These are phyloP conservation scores for Cyathus striatus DNA, from an alignment of 768 basidiomycete genomes.

Conservation along the genomic window DNA sequence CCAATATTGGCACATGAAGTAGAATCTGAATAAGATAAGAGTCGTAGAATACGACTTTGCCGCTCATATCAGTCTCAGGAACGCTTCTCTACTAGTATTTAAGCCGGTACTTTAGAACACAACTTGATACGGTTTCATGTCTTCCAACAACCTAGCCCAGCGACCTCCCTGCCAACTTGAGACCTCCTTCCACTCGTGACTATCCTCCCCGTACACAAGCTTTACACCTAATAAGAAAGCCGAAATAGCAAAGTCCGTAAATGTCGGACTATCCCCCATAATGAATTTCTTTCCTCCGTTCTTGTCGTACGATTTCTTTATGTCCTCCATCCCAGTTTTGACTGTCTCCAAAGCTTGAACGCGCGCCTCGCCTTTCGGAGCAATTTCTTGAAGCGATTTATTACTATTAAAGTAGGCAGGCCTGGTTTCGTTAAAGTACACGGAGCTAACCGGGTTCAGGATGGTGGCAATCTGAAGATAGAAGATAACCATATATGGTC, in stretches of 20 bases:
- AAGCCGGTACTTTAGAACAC: no score
- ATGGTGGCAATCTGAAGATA: constrained; percentile 3
- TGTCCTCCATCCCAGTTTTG: constrained; percentile 10
- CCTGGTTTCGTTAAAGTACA: constrained; percentile 6
- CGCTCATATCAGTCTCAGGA: no score
- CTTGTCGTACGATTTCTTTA: constrained; percentile 16
- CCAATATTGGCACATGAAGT: no score
- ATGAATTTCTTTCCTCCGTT: constrained; percentile 13
- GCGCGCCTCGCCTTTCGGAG: neutral
- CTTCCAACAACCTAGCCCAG: constrained; percentile 20
- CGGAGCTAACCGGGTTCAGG: constrained; percentile 8
- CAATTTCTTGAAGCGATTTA: neutral
- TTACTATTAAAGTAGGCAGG: neutral
- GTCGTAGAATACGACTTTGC: no score
- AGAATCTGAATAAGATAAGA: no score
- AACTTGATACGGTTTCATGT: constrained; percentile 16
- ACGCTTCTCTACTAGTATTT: no score
- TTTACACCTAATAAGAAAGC: constrained; percentile 19
- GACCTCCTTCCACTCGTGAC: constrained; percentile 29
- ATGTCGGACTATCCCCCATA: constrained; percentile 25
- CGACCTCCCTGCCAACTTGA: constrained; percentile 23
- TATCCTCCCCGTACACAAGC: constrained; percentile 23
- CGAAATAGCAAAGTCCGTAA: constrained; percentile 29
- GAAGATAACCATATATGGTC: constrained; percentile 5
- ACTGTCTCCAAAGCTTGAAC: constrained; percentile 14